A percentile compares a stretch with the other conserved stretches of the same genome.
Conservation (phyloP, 192 early-diverging fungal genomes). For the Geosiphon pyriformis region DNA sequence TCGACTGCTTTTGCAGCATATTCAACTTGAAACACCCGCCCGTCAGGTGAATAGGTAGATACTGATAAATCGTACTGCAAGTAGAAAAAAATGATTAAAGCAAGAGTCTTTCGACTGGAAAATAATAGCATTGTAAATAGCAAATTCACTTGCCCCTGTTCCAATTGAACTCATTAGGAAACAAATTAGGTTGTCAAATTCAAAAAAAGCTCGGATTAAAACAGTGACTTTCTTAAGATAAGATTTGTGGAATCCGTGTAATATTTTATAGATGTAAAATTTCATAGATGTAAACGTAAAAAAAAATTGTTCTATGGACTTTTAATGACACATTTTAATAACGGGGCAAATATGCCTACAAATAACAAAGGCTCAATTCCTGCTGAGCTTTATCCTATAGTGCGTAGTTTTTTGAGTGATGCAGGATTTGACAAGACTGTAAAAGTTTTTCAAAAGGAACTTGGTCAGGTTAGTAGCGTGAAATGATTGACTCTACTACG, state of each 20-base stretch:
- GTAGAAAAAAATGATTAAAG: conserved; percentile 11
- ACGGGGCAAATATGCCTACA: background rate
- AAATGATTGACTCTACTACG: background rate
- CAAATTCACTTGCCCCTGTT: conserved; percentile 63
- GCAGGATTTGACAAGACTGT: background rate
- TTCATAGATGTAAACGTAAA: no score
- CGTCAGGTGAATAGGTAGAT: conserved; percentile 98
- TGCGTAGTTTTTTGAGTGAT: background rate
- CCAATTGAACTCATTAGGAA: conserved; percentile 80
- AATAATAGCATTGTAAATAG: background rate
- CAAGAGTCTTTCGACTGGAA: background rate
- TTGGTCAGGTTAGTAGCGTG: background rate
- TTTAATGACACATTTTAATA: no score
- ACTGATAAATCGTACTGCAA: conserved; percentile 92
- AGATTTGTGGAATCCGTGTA: no score
- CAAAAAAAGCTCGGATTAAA: no score
- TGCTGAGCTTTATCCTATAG: background rate
- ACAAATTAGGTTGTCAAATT: no score
- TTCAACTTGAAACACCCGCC: conserved; percentile 98
- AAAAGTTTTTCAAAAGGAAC: background rate
- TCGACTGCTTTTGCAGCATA: conserved; percentile 98
- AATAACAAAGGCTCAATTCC: background rate
- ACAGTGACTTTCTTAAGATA: no score
- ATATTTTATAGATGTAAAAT: no score
- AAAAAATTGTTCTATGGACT: no score